A percentile compares a stretch with the other conserved stretches of the same genome.
These are phyloP conservation scores for Colletotrichum acutatum DNA, from an alignment of 2,329 filamentous ascomycete genomes.

Conservation along the genomic window DNA sequence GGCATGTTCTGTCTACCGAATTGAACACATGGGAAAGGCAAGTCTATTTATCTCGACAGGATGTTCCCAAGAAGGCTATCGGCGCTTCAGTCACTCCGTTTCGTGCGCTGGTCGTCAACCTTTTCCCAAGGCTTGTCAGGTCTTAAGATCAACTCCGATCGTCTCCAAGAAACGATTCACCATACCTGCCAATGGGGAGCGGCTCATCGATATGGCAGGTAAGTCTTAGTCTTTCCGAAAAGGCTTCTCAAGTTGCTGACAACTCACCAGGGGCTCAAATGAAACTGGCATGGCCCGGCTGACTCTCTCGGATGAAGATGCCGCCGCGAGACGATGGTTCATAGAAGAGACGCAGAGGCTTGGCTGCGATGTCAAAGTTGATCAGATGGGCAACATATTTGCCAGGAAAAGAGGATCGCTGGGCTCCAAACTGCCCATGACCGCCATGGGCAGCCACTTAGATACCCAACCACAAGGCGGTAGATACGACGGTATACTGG, in stretches of 20 bases:
- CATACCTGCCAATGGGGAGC: conserved; percentile 47
- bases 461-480: conserved; percentile 74
- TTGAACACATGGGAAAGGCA: neutral
- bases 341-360: conserved; percentile 69
- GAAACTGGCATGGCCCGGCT: conserved; percentile 84
- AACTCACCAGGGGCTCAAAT: conserved; percentile 34
- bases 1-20: neutral
- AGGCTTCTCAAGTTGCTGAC: neutral
- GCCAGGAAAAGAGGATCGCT: conserved; percentile 73
- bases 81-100: neutral
- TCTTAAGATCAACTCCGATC: conserved; percentile 42
- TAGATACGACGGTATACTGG: conserved; percentile 81
- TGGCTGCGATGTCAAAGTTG: conserved; percentile 74
- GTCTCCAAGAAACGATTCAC: conserved; percentile 45
- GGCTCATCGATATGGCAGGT: conserved; percentile 44
- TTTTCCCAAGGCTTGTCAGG: conserved; percentile 18
- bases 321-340: conserved; percentile 81
- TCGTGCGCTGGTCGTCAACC: neutral
- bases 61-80: neutral
- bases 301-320: conserved; percentile 77
- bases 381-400: conserved; percentile 86
- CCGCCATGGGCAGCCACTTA: conserved; percentile 74
- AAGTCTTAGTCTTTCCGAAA: conserved; percentile 25
- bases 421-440: conserved; percentile 69
- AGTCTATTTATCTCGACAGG: neutral